Evolutionary conservation across 345 rosid genomes (phyloP).

Genomic region (Hibiscus tridactylites): DNA sequence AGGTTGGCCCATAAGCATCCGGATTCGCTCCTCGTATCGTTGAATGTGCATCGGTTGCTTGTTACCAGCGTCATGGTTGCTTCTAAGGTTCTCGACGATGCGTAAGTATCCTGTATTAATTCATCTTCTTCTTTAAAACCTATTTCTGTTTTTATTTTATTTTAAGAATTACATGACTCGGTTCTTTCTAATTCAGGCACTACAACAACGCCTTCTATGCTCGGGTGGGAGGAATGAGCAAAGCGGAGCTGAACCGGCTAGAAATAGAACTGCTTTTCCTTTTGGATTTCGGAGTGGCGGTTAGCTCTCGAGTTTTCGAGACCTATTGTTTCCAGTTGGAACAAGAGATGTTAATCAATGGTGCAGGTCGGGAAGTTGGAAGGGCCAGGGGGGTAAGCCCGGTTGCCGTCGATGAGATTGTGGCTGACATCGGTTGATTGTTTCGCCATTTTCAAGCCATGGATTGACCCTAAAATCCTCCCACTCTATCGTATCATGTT

Average conservation of each 20-base stretch:
- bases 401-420: background rate
- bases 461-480: no score
- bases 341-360: slow-evolving; percentile 39
- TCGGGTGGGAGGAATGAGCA: slow-evolving; percentile 77
- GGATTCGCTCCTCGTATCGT: slow-evolving; percentile 55
- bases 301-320: slow-evolving; percentile 54
- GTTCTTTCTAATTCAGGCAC: slow-evolving; percentile 37
- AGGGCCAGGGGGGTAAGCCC: background rate
- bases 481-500: no score
- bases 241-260: slow-evolving; percentile 64
- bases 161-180: no score
- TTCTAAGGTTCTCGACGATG: slow-evolving; percentile 89
- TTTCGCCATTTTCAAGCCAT: background rate
- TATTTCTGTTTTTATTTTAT: no score
- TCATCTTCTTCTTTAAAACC: background rate
- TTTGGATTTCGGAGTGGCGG: slow-evolving; percentile 56
- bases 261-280: slow-evolving; percentile 75
- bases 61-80: slow-evolving; percentile 85
- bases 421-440: slow-evolving; percentile 1
- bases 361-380: background rate
- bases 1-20: slow-evolving; percentile 66
- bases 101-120: slow-evolving; percentile 38
- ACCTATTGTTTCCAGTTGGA: slow-evolving; percentile 75
- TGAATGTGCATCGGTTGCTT: slow-evolving; percentile 76
- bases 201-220: slow-evolving; percentile 38